Evolutionary conservation across 2,329 filamentous ascomycete genomes (phyloP).

Genomic region (Venturia carpophila): DNA sequence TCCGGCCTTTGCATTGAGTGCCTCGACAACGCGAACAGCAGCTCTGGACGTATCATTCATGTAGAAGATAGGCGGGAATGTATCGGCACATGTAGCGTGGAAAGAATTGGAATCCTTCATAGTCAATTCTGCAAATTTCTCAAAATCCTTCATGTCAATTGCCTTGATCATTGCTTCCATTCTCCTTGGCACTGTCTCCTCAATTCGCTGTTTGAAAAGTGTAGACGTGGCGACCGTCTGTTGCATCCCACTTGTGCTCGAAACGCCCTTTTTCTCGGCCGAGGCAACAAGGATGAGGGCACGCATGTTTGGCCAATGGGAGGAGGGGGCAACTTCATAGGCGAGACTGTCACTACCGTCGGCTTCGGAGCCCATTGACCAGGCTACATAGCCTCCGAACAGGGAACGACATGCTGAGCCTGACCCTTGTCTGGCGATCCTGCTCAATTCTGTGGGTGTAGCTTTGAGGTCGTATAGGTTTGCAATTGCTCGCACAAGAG

Average conservation of each 20-base stretch:
- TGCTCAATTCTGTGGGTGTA: conserved; percentile 71
- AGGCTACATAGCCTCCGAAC: conserved; percentile 93
- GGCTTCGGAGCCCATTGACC: conserved; percentile 66
- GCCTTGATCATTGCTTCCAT: conserved; percentile 84
- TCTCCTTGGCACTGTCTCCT: conserved; percentile 67
- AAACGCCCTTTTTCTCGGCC: conserved; percentile 92
- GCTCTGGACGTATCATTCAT: conserved; percentile 89
- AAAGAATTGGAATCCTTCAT: conserved; percentile 98
- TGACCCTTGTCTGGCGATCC: conserved; percentile 87
- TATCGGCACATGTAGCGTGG: conserved; percentile 91
- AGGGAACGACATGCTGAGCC: conserved; percentile 89
- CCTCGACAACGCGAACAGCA: conserved; percentile 80
- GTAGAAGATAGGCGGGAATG: conserved; percentile 96
- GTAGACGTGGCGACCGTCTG: conserved; percentile 85
- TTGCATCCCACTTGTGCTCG: conserved; percentile 92
- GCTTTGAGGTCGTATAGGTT: conserved; percentile 82
- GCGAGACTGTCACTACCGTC: conserved; percentile 85
- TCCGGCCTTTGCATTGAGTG: conserved; percentile 73
- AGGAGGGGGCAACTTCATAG: conserved; percentile 76
- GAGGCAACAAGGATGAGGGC: conserved; percentile 86
- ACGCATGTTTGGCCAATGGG: conserved; percentile 93
- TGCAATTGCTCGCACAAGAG: conserved; percentile 73
- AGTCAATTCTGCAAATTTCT: conserved; percentile 77
- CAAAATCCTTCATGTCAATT: conserved; percentile 71
- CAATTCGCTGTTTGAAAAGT: conserved; percentile 72